These are phyloP conservation scores for Aspergillus heteromorphus DNA, from an alignment of 495 filamentous ascomycete species.

Conservation along the genomic window DNA sequence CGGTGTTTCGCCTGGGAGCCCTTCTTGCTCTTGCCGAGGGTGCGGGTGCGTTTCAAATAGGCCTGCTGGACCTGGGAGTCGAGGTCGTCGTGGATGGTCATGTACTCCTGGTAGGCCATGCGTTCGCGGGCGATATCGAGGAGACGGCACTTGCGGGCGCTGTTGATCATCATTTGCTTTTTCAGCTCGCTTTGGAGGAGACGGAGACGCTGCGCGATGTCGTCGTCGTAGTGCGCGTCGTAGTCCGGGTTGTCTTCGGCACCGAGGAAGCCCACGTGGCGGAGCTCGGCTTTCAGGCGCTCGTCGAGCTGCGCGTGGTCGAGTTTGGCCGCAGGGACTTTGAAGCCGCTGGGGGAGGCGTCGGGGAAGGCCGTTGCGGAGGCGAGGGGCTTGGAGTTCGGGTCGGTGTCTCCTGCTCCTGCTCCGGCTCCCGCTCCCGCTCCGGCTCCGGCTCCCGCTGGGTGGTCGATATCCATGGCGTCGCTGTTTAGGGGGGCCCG, in stretches of 20 bases:
- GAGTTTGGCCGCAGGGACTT: constrained; percentile 54
- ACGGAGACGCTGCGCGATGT: constrained; percentile 83
- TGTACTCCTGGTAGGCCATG: constrained; percentile 93
- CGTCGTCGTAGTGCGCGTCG: constrained; percentile 88
- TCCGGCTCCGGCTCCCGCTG: constrained; percentile 35
- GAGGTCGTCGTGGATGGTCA: constrained; percentile 93
- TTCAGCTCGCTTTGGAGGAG: constrained; percentile 76
- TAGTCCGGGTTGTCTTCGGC: constrained; percentile 68
- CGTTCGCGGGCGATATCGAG: constrained; percentile 80
- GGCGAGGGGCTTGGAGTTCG: constrained; percentile 47
- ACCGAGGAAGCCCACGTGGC: constrained; percentile 85
- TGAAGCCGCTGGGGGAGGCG: constrained; percentile 55
- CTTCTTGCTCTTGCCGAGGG: constrained; percentile 89
- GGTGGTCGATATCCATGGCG: constrained; percentile 44
- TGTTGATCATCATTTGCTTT: constrained; percentile 76
- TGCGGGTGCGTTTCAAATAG: constrained; percentile 93
- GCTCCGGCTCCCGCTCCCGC: no score
- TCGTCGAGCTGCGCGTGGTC: constrained; percentile 85
- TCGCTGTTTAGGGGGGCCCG: constrained; percentile 51
- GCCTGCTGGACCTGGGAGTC: constrained; percentile 92
- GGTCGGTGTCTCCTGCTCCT: no score
- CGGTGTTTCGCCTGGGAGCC: constrained; percentile 60
- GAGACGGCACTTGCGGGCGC: constrained; percentile 79
- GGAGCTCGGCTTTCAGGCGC: constrained; percentile 82
- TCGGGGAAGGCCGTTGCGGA: constrained; percentile 75